phyloP scores from a whole-genome alignment of 257 asterid species.

The Buddleja alternifolia region DNA sequence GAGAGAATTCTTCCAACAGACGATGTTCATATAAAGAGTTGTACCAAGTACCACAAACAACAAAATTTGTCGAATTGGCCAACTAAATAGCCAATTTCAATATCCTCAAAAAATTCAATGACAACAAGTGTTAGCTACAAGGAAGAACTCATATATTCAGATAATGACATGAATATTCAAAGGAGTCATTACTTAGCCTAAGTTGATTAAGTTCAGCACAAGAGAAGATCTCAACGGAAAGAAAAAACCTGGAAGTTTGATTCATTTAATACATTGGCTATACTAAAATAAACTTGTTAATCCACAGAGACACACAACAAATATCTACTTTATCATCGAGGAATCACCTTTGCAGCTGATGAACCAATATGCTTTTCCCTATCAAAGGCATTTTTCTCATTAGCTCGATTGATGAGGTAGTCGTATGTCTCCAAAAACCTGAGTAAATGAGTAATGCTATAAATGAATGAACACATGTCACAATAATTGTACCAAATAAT shows the following conservation, averaged over 20 bases:
- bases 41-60: no score
- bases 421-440: slow-evolving; percentile 92
- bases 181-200: no score
- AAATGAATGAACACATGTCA: slow-evolving; percentile 10
- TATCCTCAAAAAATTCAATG: neutral
- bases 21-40: slow-evolving; percentile 1
- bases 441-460: slow-evolving; percentile 5
- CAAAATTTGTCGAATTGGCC: slow-evolving; percentile 15
- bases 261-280: neutral
- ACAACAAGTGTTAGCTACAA: neutral
- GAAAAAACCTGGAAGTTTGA: neutral
- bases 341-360: slow-evolving; percentile 81
- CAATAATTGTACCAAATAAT: slow-evolving; percentile 22
- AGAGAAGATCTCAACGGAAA: neutral
- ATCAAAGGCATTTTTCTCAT: slow-evolving; percentile 87
- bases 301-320: slow-evolving; percentile 7
- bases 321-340: neutral
- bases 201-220: no score
- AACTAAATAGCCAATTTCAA: neutral
- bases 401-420: slow-evolving; percentile 76
- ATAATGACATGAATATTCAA: neutral
- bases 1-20: neutral
- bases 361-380: slow-evolving; percentile 89
- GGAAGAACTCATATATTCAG: neutral
- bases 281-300: slow-evolving; percentile 18